Base-by-base conservation (phyloP, 2,329 filamentous ascomycete species). In the Hypoxylon sp. region DNA sequence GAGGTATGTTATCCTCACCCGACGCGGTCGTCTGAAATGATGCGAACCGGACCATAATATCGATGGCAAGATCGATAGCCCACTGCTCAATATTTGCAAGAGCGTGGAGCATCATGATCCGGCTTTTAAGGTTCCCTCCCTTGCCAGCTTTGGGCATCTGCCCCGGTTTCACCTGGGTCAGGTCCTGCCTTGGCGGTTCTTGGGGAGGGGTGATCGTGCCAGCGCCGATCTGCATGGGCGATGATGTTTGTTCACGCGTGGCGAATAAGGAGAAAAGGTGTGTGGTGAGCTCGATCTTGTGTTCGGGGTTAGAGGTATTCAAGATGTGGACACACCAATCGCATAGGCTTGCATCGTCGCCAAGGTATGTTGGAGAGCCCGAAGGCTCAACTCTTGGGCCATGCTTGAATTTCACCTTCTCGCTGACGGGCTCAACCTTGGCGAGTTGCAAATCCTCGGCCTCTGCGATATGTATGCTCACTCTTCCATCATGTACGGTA, bases 41-140 rank as follows among this genome's bases (percentile, higher is more conserved):
- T 13, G 82, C 80, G 61, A 84, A 84, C 22, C 82, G 77, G 20
- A 83, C 80, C 55, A 82, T 83, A 50, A 84, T 84, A 71, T 84
- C 82, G 27, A 84, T 80, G 8, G 82, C 82, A 3, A 84, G 77
- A 56, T 84, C 82, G 63, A 84, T 84, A 0, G 82, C 82, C 82
- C 82, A 84, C 25, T 83, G 78, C 72, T 84, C 82, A 25, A 84
- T 84, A 58, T 84, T 84, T 17, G 82, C 82, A n/a, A 84, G 73
- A 0, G 82, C 82, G 59, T 84, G 82, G 5, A 84, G 77, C 81
- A 84, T 84, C 17, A 80, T 77, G 49, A 84, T 81, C 25, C 82
- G 77, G 63, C 82, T 84, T 66, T 81, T 84, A 31, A 82, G 61
- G 4, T 77, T 81, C 5, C 82, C 82, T n/a, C 81, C 82, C 50